Evolutionary conservation across 1,284 basidiomycete genomes (phyloP), one percentile per base, ranked within the genome.

Genomic region (Cryptococcus depauperatus): DNA sequence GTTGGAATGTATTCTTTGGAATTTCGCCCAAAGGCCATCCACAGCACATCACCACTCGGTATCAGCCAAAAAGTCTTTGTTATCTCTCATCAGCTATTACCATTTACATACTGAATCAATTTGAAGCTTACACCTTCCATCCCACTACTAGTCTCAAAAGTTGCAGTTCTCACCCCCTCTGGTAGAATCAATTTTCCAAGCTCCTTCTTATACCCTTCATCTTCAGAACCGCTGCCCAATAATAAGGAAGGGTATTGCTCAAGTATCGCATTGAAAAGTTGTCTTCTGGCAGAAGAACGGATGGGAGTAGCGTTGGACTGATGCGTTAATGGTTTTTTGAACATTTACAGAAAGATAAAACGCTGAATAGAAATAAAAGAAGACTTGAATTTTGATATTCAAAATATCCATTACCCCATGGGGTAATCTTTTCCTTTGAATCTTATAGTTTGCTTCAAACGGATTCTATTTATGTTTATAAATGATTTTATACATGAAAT

Each of bases 31-130:
- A 84, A 64, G 0, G 79, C 79, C 63, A 90, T 85, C 85, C 87
- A 90, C 19, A 90, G 69, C 1, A 86, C 85, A 59, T 86, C 80
- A 11, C 84, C 83, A 22, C 81, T 79, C 1, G 76, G 66, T 4
- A 78, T 76, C 21, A 48, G 33, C 41, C 46, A 54, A 29, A 54
- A 54, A 13, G 48, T 46, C 52, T 54, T 22, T 14, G 21, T 19
- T 76, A 21, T 78, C 69, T 81, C 83, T 40, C 7, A 41, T 59
- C 39, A 39, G 34, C 45, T 7, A 35, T 22, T 22, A 16, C 46
- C n/a, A n/a, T 22, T 27, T 16, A 41, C 23, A 23, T 48, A 23
- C 26, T 18, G 16, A 25, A 33, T 18, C 2, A 7, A 16, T 25
- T 4, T n/a, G 11, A 22, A 14, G 51, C 67, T 49, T 43, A 69